These are phyloP conservation scores for Termitomyces sp. DNA, from an alignment of 768 basidiomycete genomes.

Conservation along the genomic window DNA sequence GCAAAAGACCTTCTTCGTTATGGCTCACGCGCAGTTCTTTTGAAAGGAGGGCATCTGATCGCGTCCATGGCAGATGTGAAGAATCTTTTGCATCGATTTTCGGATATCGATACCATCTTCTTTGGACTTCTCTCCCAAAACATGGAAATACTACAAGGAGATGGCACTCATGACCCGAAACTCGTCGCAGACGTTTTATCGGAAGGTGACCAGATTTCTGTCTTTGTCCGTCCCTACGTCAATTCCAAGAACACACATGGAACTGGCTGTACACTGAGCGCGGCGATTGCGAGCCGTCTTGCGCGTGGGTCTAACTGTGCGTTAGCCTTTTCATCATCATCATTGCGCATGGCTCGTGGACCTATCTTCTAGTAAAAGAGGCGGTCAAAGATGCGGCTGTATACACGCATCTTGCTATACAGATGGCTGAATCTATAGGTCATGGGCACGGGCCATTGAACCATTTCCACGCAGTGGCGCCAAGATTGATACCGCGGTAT, in stretches of 20 bases:
- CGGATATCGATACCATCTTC: conserved; percentile 32
- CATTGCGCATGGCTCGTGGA: not conserved
- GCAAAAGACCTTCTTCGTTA: conserved; percentile 40
- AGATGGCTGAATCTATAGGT: conserved; percentile 61
- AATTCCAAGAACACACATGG: conserved; percentile 79
- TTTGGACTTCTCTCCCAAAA: conserved; percentile 47
- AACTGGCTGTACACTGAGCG: conserved; percentile 88
- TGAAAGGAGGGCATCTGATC: conserved; percentile 82
- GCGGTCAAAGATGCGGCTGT: conserved; percentile 54
- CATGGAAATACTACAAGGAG: conserved; percentile 52
- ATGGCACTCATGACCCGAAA: conserved; percentile 12
- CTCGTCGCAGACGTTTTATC: conserved; percentile 66
- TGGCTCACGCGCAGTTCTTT: conserved; percentile 54
- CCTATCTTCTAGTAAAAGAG: conserved; percentile 36
- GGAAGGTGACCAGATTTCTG: conserved; percentile 29
- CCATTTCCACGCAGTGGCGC: conserved; percentile 62
- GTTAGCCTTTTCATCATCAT: not conserved
- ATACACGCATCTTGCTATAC: conserved; percentile 77
- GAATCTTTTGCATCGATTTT: conserved; percentile 19
- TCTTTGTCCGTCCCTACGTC: conserved; percentile 59
- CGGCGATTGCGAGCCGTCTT: conserved; percentile 68
- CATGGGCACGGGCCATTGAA: conserved; percentile 82
- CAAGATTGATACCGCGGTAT: conserved; percentile 44
- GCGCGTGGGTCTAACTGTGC: conserved; percentile 44
- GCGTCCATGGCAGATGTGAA: conserved; percentile 41